Conservation (phyloP, 169 alveolate genomes). For the Cryptosporidium ryanae region DNA sequence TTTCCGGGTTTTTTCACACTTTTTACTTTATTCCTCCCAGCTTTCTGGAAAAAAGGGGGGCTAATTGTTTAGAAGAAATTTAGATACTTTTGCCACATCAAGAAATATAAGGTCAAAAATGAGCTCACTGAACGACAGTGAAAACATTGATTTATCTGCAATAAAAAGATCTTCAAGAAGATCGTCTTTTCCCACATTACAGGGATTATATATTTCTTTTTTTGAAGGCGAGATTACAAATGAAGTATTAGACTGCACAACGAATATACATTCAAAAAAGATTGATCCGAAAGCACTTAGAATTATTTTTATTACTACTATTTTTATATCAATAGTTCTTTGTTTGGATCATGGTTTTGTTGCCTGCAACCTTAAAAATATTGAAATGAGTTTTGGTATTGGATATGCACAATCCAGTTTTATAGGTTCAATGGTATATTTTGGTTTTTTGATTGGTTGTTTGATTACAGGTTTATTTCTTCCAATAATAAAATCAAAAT, state of each 20-base stretch:
- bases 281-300: constrained; percentile 21
- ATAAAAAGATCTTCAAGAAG: constrained; percentile 70
- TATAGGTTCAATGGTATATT: constrained; percentile 66
- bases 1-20: not conserved
- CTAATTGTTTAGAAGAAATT: too few species aligned
- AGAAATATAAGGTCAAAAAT: too few species aligned
- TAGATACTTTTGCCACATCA: too few species aligned
- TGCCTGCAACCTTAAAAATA: constrained; percentile 47
- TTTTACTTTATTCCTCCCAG: too few species aligned
- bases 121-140: too few species aligned
- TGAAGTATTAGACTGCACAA: constrained; percentile 7
- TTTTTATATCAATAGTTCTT: constrained; percentile 31
- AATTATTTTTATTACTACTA: constrained; percentile 6
- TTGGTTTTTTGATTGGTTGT: constrained; percentile 70
- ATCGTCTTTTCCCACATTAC: constrained; percentile 72
- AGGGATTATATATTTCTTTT: constrained; percentile 47
- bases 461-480: constrained; percentile 52
- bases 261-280: not conserved
- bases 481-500: constrained; percentile 54
- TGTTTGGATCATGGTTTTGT: constrained; percentile 73
- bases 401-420: constrained; percentile 73
- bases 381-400: constrained; percentile 58
- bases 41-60: too few species aligned
- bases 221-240: constrained; percentile 56
- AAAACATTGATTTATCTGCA: constrained; percentile 6